phyloP scores from a whole-genome alignment of 1,284 basidiomycete species.

The Ceratobasidium sp. region DNA sequence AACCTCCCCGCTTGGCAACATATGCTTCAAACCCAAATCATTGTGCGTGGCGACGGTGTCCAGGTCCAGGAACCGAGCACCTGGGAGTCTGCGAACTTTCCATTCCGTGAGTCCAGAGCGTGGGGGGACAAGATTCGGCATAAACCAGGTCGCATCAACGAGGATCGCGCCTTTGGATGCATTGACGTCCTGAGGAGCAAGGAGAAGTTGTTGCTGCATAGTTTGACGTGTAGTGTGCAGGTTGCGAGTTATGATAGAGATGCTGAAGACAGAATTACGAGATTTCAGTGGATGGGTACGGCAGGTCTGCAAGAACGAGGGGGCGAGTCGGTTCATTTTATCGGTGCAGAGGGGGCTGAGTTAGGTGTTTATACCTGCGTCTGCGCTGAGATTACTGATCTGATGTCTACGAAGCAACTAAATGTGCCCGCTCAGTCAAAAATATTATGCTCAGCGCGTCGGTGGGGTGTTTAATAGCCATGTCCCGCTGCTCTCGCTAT shows the following conservation, averaged over 20 bases:
- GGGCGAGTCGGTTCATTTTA: slow-evolving; percentile 36
- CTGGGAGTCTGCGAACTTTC: slow-evolving; percentile 71
- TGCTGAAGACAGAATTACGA: slow-evolving; percentile 2
- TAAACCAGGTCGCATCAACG: slow-evolving; percentile 86
- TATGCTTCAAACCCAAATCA: slow-evolving; percentile 84
- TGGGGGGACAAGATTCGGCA: slow-evolving; percentile 81
- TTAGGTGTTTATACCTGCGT: slow-evolving; percentile 23
- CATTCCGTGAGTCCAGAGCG: slow-evolving; percentile 66
- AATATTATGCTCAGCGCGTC: not conserved
- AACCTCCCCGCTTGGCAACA: slow-evolving; percentile 82
- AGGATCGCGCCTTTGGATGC: slow-evolving; percentile 58
- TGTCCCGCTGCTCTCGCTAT: not conserved
- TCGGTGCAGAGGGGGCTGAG: not conserved
- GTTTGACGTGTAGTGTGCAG: slow-evolving; percentile 12
- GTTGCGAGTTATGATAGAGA: not conserved
- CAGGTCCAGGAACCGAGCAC: slow-evolving; percentile 82
- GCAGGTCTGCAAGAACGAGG: not conserved
- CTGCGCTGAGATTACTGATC: slow-evolving; percentile 39
- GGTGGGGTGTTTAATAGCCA: not conserved
- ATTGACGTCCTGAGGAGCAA: slow-evolving; percentile 39
- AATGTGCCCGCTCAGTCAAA: slow-evolving; percentile 2
- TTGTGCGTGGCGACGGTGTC: slow-evolving; percentile 78
- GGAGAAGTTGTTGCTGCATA: slow-evolving; percentile 37
- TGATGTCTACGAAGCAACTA: not conserved
- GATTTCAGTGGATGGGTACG: not conserved